Evolutionary conservation across 345 rosid genomes (phyloP).

Genomic region (Lepidium sativum): DNA sequence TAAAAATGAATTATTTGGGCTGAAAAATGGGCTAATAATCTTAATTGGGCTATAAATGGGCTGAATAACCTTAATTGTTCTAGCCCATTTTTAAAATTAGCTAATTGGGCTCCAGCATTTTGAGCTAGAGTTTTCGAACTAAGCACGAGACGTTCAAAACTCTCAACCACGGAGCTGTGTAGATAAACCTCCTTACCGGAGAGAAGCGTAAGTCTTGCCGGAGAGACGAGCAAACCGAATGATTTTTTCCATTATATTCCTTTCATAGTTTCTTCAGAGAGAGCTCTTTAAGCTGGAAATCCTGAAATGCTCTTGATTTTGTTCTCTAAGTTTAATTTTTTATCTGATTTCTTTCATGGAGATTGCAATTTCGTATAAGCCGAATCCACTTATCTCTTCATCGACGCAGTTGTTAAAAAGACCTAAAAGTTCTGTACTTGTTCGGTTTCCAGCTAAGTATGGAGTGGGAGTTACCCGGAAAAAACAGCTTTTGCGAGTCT

Average conservation of each 20-base stretch:
- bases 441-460: slow-evolving; percentile 25
- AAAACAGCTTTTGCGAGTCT: slow-evolving; percentile 30
- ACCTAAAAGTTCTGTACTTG: slow-evolving; percentile 11
- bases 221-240: neutral
- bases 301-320: slow-evolving; percentile 4
- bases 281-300: neutral
- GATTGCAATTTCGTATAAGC: slow-evolving; percentile 27
- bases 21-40: neutral
- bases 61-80: neutral
- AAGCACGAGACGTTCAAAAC: neutral
- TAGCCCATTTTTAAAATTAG: neutral
- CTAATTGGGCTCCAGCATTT: neutral
- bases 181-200: slow-evolving; percentile 26
- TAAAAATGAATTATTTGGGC: neutral
- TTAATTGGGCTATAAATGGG: slow-evolving; percentile 14
- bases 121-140: neutral
- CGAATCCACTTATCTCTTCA: slow-evolving; percentile 33
- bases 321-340: neutral
- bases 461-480: slow-evolving; percentile 26
- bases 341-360: slow-evolving; percentile 28
- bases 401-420: slow-evolving; percentile 9
- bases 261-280: neutral
- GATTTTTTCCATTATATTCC: neutral
- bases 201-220: slow-evolving; percentile 11
- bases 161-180: neutral